Conservation (phyloP, 805 yeast genomes). For the Isabelozyma rhagii region DNA sequence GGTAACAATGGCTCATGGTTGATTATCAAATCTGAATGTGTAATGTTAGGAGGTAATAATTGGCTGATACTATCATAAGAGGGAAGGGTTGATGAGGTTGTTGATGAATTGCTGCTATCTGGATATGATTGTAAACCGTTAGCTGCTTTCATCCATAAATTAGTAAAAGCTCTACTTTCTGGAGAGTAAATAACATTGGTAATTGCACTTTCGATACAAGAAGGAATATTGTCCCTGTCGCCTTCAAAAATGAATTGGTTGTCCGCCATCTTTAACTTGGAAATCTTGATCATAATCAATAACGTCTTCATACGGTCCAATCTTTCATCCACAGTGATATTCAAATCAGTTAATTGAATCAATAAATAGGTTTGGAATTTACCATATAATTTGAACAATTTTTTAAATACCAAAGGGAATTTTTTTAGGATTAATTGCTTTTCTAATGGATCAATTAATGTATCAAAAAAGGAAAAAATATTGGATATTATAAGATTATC, state of each 20-base stretch:
- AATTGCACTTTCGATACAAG: constrained; percentile 80
- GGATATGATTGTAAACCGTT: constrained; percentile 10
- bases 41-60: constrained; percentile 28
- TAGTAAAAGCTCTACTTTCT: constrained; percentile 67
- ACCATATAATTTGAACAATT: constrained; percentile 62
- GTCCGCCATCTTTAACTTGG: constrained; percentile 64
- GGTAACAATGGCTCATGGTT: constrained; percentile 58
- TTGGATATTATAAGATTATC: constrained; percentile 63
- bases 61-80: constrained; percentile 24
- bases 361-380: constrained; percentile 64
- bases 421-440: constrained; percentile 32
- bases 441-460: constrained; percentile 49
- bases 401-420: constrained; percentile 68
- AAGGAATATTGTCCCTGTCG: constrained; percentile 50
- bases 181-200: constrained; percentile 75
- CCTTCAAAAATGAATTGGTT: constrained; percentile 40
- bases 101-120: neutral
- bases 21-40: constrained; percentile 23
- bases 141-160: constrained; percentile 67
- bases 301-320: constrained; percentile 66
- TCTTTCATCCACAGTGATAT: constrained; percentile 58
- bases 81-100: neutral
- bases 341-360: constrained; percentile 60
- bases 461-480: constrained; percentile 66
- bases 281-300: constrained; percentile 60